These are phyloP conservation scores for Penicillium sp. DNA, from an alignment of 2,329 filamentous ascomycete genomes.

Conservation along the genomic window DNA sequence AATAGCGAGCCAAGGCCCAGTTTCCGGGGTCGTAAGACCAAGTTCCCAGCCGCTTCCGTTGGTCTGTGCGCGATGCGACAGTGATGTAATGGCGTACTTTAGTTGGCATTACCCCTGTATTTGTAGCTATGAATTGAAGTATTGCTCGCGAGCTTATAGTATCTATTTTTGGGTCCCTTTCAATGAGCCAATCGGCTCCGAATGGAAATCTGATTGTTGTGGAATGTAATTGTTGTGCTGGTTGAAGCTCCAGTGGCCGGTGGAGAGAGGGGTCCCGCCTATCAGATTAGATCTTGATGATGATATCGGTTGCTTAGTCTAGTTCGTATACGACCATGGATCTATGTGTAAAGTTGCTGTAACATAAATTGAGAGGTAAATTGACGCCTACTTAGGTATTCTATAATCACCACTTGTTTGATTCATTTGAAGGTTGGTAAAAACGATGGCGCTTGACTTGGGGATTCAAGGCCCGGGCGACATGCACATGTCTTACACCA, in stretches of 20 bases:
- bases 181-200: background rate
- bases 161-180: background rate
- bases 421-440: no score
- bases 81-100: conserved; percentile 13
- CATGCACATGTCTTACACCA: no score
- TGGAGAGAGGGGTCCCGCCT: background rate
- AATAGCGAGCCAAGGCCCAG: background rate
- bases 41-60: conserved; percentile 11
- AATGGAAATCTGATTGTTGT: background rate
- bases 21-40: conserved; percentile 17
- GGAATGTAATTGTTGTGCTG: background rate
- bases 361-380: no score
- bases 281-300: conserved; percentile 9
- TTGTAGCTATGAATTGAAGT: background rate
- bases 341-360: background rate
- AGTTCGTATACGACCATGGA: background rate
- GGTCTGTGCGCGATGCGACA: conserved; percentile 16
- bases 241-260: background rate
- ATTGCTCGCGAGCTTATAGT: background rate
- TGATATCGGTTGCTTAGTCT: background rate
- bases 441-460: no score
- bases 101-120: background rate
- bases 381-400: no score
- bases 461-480: no score
- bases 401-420: no score